Base-by-base conservation (phyloP, 2,329 filamentous ascomycete genomes). In the Diaporthe citri region DNA sequence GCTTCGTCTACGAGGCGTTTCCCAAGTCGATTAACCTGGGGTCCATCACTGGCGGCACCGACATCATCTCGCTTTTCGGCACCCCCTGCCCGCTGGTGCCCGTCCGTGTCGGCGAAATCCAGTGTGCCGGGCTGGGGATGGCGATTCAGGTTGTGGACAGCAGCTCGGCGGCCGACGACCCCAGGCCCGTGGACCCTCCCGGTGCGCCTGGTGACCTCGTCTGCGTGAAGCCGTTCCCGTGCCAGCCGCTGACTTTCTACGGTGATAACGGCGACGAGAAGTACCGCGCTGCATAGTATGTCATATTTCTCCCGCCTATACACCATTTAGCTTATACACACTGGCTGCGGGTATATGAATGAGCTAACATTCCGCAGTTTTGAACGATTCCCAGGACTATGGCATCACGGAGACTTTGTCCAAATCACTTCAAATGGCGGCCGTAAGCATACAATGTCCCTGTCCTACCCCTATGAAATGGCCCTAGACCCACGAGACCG, bases 351-450 rank as follows among this genome's bases (percentile, higher is more conserved):
- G 2, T 5, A 55, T 36, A 3, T 46, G 48, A 4, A 52, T 55
- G 41, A 31, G 41, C 71, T 36, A 31, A 59, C n/a, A 12, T 5
- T 28, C 15, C 10, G 13, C 60, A 76, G 75, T 84, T 99, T 99
- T 80, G 94, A 97, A 76, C 90, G 92, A 9, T 98, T 98, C 82
- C 86, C 87, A 1, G 86, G 89, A 5, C 88, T 95, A 20, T 98
- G 97, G 97, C 95, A 98, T 81, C 96, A 99, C 81, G 96, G 96
- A 41, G 97, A 99, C 84, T 98, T 98, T 81, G 91, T 98, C 46
- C 87, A 88, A 55, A 88, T 92, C 79, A 89, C 91, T 0, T 80
- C 85, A 22, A 97, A 94, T 0, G 92, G 94, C 17, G 95, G 95
- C 0, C 85, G 64, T 69, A 52, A 55, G 64, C 41, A 41, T 4